A percentile compares a stretch with the other conserved stretches of the same genome.
Conservation (phyloP, 2,329 filamentous ascomycete species). For the Drechslerella coelobrocha region DNA sequence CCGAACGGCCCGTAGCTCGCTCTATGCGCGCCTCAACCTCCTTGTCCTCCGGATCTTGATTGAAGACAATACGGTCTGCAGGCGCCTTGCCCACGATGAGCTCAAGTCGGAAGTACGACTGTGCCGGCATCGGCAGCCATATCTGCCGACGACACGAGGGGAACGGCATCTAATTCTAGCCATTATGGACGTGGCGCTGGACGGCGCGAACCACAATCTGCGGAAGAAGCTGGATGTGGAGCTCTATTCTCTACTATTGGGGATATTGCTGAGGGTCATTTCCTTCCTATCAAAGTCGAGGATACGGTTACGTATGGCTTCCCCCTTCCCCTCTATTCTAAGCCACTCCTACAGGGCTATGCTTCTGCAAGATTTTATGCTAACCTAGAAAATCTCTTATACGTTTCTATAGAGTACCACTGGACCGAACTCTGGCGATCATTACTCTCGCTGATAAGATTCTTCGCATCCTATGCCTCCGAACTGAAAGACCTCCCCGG, state of each 20-base stretch:
- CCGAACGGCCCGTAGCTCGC: slow-evolving; percentile 75
- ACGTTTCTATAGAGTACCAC: slow-evolving; percentile 69
- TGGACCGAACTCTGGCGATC: slow-evolving; percentile 96
- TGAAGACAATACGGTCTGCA: slow-evolving; percentile 82
- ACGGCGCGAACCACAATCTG: slow-evolving; percentile 93
- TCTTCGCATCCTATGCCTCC: slow-evolving; percentile 82
- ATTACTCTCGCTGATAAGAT: slow-evolving; percentile 83
- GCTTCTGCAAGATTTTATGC: no score
- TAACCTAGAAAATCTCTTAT: slow-evolving; percentile 6
- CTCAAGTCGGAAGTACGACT: slow-evolving; percentile 76
- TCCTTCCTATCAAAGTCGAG: slow-evolving; percentile 83
- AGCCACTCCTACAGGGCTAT: no score
- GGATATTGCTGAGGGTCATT: slow-evolving; percentile 80
- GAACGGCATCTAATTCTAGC: slow-evolving; percentile 77
- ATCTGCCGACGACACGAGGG: slow-evolving; percentile 74
- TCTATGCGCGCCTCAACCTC: slow-evolving; percentile 84
- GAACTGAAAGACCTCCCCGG: slow-evolving; percentile 75
- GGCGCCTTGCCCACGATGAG: slow-evolving; percentile 81
- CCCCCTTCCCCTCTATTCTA: background rate
- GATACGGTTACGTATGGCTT: slow-evolving; percentile 68
- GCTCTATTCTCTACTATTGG: slow-evolving; percentile 82
- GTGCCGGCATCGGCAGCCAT: slow-evolving; percentile 87
- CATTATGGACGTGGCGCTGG: slow-evolving; percentile 84
- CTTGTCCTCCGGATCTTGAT: slow-evolving; percentile 85
- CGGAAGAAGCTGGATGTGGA: slow-evolving; percentile 81